These are phyloP conservation scores for Cucumis cinereus DNA, from an alignment of 306 rosid genomes.

Conservation along the genomic window DNA sequence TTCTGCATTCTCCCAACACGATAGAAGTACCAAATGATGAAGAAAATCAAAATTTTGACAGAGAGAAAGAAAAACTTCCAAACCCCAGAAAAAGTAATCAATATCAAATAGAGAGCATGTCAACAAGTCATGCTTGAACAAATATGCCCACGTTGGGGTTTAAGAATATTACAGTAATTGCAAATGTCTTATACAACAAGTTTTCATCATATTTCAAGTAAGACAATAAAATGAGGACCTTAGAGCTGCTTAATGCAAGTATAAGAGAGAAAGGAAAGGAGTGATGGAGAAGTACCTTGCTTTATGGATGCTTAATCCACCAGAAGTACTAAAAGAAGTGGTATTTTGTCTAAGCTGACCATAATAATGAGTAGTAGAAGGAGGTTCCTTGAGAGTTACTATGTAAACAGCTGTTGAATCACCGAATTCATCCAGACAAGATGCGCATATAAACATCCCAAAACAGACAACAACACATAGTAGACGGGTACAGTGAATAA, in stretches of 20 bases:
- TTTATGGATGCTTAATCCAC: slow-evolving; percentile 45
- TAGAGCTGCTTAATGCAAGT: not conserved
- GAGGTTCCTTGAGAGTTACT: slow-evolving; percentile 61
- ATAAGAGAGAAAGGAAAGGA: not conserved
- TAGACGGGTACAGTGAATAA: slow-evolving; percentile 20
- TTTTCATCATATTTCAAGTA: not conserved
- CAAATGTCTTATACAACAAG: not conserved
- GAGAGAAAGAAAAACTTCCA: not conserved
- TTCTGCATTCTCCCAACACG: not conserved
- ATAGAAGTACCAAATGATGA: not conserved
- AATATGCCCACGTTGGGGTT: not conserved
- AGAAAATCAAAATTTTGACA: not conserved
- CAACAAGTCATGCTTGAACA: not conserved
- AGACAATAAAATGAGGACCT: not conserved
- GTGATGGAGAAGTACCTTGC: slow-evolving; percentile 37
- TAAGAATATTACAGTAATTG: not conserved
- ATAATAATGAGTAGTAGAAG: slow-evolving; percentile 35
- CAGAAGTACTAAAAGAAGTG: slow-evolving; percentile 27
- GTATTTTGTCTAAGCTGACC: slow-evolving; percentile 33
- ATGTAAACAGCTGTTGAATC: slow-evolving; percentile 54
- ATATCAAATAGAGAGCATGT: not conserved
- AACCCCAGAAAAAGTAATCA: not conserved
- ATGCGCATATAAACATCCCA: slow-evolving; percentile 25
- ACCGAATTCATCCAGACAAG: slow-evolving; percentile 42
- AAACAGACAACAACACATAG: slow-evolving; percentile 31